Evolutionary conservation across 2,329 filamentous ascomycete genomes (phyloP).

Genomic region (Tolypocladium cylindrosporum): DNA sequence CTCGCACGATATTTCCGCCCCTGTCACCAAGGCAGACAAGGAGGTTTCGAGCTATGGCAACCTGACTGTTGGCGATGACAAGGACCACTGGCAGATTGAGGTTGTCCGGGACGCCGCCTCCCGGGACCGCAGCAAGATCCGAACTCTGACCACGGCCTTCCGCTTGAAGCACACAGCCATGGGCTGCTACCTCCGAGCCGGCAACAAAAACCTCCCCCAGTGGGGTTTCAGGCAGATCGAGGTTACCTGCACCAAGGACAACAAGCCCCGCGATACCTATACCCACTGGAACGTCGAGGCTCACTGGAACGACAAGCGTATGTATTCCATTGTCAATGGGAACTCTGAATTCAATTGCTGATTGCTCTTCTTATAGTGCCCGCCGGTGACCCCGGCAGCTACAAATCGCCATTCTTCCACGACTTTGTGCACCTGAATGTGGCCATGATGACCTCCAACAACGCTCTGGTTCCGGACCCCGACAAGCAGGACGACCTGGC

Average conservation of each 20-base stretch:
- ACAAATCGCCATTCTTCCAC: conserved; percentile 94
- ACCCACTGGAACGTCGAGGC: conserved; percentile 99
- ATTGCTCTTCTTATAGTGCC: conserved; percentile 52
- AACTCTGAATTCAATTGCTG: background rate
- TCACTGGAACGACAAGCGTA: conserved; percentile 87
- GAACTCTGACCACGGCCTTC: conserved; percentile 90
- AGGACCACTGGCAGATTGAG: conserved; percentile 95
- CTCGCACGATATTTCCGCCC: conserved; percentile 83
- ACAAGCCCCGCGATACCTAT: conserved; percentile 85
- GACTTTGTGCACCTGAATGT: conserved; percentile 98
- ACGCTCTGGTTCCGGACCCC: conserved; percentile 90
- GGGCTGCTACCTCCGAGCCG: conserved; percentile 88
- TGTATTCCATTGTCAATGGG: conserved; percentile 26
- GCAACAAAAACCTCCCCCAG: conserved; percentile 91
- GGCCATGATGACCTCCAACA: conserved; percentile 99
- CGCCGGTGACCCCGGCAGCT: conserved; percentile 76
- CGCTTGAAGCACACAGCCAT: conserved; percentile 72
- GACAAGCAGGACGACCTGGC: conserved; percentile 98
- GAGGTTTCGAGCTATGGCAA: conserved; percentile 97
- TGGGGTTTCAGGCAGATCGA: conserved; percentile 99
- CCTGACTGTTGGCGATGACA: conserved; percentile 87
- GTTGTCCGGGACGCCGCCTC: conserved; percentile 85
- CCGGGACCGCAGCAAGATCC: conserved; percentile 71
- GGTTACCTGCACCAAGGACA: conserved; percentile 86
- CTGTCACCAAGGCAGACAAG: conserved; percentile 77